Evolutionary conservation across 768 basidiomycete species (phyloP).

Genomic region (Rhizopogon sp.): DNA sequence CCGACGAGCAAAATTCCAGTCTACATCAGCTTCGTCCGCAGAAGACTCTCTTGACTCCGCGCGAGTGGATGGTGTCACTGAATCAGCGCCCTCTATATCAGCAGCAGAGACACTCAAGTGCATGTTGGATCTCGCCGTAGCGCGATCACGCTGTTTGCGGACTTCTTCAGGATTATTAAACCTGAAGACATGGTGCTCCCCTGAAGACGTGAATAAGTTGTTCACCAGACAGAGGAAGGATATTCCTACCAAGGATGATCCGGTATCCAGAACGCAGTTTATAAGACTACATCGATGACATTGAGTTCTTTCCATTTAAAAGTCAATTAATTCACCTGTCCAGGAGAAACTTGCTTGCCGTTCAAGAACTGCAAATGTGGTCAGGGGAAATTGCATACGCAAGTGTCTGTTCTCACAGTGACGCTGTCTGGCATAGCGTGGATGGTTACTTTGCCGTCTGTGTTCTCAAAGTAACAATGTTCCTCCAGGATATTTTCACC

Average conservation of each 20-base stretch:
- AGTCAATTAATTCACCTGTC: conserved; percentile 49
- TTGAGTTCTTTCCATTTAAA: background rate
- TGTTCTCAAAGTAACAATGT: conserved; percentile 90
- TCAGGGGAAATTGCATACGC: conserved; percentile 7
- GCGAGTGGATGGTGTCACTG: conserved; percentile 51
- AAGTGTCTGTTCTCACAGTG: conserved; percentile 50
- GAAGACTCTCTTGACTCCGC: conserved; percentile 73
- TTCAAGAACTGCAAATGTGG: conserved; percentile 71
- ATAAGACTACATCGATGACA: conserved; percentile 43
- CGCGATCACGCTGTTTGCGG: conserved; percentile 83
- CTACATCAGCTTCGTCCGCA: conserved; percentile 67
- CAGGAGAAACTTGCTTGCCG: conserved; percentile 78
- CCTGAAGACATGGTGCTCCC: conserved; percentile 96
- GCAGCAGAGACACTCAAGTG: conserved; percentile 59
- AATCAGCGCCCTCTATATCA: conserved; percentile 54
- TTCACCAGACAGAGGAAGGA: background rate
- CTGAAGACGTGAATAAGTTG: conserved; percentile 31
- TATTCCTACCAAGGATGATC: conserved; percentile 79
- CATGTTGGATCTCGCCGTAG: conserved; percentile 65
- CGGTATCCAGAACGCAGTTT: conserved; percentile 93
- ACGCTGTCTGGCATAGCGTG: conserved; percentile 76
- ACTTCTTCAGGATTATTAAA: conserved; percentile 97
- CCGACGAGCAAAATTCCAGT: conserved; percentile 96
- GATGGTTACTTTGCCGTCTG: conserved; percentile 78
- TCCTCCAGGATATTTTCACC: conserved; percentile 89